phyloP scores from a whole-genome alignment of 2,329 filamentous ascomycete genomes.

The Blastomyces gilchristii region DNA sequence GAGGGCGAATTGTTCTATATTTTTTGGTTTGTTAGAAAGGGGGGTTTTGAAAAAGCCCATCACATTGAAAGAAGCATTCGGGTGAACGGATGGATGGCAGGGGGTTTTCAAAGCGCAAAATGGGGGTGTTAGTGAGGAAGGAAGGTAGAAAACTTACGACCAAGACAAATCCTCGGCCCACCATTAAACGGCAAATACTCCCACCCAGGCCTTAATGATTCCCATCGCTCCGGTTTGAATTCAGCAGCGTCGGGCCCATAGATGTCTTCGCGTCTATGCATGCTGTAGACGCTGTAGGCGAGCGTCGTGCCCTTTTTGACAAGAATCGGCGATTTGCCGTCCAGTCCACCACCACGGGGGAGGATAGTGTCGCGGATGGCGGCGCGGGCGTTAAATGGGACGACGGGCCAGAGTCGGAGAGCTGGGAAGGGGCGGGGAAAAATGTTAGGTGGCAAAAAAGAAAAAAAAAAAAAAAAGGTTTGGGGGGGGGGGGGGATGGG shows the following conservation, averaged over 20 bases:
- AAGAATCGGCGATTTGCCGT: conserved; percentile 37
- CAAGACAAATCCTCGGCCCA: conserved; percentile 46
- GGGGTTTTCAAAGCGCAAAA: not conserved
- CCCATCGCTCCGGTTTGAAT: conserved; percentile 44
- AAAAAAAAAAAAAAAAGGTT: no score
- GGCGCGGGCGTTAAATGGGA: conserved; percentile 67
- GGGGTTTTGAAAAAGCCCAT: not conserved
- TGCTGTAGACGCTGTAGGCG: conserved; percentile 42
- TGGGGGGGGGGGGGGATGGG: no score
- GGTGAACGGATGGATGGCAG: not conserved
- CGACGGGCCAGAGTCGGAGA: conserved; percentile 63
- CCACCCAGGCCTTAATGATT: conserved; percentile 43
- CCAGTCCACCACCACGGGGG: conserved; percentile 50
- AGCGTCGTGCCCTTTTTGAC: conserved; percentile 40
- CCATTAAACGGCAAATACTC: conserved; percentile 46
- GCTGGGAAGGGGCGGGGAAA: conserved; percentile 19
- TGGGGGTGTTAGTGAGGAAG: not conserved
- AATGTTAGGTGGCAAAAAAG: not conserved
- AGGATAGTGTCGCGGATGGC: conserved; percentile 64
- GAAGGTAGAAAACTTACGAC: conserved; percentile 23
- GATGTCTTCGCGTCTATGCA: conserved; percentile 42
- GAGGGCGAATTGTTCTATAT: conserved; percentile 34
- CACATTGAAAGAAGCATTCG: not conserved
- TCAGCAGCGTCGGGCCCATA: conserved; percentile 25
- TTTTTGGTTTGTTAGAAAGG: not conserved